A percentile compares a stretch with the other conserved stretches of the same genome.
Conservation (phyloP, 129 eudicot genomes). For the Kitagawia praeruptora region DNA sequence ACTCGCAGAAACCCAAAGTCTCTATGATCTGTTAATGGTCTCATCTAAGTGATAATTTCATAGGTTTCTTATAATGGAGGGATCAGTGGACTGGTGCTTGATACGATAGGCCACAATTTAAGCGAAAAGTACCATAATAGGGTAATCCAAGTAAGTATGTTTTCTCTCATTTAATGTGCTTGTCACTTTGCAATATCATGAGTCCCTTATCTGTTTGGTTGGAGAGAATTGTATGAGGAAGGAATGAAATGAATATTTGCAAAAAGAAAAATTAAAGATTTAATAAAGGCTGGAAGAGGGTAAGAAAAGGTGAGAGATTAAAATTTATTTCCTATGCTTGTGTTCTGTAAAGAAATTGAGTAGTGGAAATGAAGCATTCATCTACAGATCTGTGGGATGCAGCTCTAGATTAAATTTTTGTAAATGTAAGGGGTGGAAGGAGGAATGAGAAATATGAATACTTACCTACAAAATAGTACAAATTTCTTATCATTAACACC, state of each 20-base stretch:
- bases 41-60: conserved; percentile 18
- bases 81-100: conserved; percentile 9
- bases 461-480: background rate
- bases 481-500: background rate
- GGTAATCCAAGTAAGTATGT: conserved; percentile 70
- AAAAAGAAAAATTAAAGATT: background rate
- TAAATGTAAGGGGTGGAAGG: background rate
- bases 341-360: background rate
- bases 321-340: background rate
- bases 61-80: conserved; percentile 34
- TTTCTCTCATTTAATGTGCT: background rate
- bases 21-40: conserved; percentile 9
- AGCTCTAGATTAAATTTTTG: background rate
- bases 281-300: background rate
- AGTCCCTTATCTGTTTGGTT: background rate
- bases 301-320: background rate
- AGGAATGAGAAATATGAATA: background rate
- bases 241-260: background rate
- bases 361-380: background rate
- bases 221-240: background rate
- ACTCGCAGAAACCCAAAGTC: background rate
- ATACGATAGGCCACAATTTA: conserved; percentile 78
- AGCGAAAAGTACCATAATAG: conserved; percentile 86
- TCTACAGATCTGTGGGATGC: background rate
- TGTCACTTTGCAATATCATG: background rate